phyloP scores from a whole-genome alignment of 495 filamentous ascomycete species.

The Xylaria acuta region DNA sequence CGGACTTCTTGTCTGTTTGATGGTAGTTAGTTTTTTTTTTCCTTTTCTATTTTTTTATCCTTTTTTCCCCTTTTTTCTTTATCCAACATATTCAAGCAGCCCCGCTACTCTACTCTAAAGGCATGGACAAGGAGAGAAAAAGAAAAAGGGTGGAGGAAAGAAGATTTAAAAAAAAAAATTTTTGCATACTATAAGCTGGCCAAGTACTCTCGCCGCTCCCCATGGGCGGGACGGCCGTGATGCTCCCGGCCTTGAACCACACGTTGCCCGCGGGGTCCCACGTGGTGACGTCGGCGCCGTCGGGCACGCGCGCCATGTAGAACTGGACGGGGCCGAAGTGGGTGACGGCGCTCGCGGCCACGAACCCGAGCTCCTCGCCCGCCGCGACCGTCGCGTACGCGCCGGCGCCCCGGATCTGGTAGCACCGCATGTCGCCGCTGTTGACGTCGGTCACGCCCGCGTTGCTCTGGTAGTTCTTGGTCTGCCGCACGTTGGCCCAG shows the following conservation, averaged over 20 bases:
- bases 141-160: background rate
- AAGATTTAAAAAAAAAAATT: background rate
- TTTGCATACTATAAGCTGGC: constrained; percentile 49
- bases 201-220: constrained; percentile 42
- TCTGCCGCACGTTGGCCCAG: constrained; percentile 53
- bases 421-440: constrained; percentile 52
- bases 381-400: constrained; percentile 42
- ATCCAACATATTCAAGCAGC: no score
- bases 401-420: constrained; percentile 43
- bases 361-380: constrained; percentile 50
- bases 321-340: constrained; percentile 53
- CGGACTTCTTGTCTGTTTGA: constrained; percentile 39
- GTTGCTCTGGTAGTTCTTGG: constrained; percentile 55
- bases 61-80: no score
- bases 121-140: no score
- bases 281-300: constrained; percentile 44
- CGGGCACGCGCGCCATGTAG: constrained; percentile 55
- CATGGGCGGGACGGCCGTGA: constrained; percentile 38
- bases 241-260: constrained; percentile 56
- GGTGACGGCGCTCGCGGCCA: constrained; percentile 38
- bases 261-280: constrained; percentile 56
- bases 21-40: background rate
- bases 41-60: background rate
- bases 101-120: no score
- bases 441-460: constrained; percentile 39